Evolutionary conservation across 148 eudicot genomes (phyloP).

Genomic region (Fagopyrum esculentum): DNA sequence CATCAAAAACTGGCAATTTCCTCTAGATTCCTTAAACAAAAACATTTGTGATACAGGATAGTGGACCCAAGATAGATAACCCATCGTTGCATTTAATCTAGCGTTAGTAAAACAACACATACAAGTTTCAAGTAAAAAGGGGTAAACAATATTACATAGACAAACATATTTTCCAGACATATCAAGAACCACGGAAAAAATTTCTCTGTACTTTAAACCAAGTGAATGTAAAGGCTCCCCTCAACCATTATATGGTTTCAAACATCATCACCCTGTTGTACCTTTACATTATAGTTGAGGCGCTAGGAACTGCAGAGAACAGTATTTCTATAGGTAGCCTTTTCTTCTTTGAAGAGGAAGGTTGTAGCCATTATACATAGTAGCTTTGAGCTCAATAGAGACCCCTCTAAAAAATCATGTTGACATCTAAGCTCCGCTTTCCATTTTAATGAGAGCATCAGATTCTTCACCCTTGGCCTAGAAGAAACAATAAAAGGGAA

Average conservation of each 20-base stretch:
- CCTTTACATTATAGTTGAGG: neutral
- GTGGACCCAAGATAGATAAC: no score
- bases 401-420: neutral
- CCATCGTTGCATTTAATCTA: no score
- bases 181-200: no score
- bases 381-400: neutral
- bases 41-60: no score
- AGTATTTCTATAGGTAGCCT: neutral
- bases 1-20: no score
- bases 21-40: no score
- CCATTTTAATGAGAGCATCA: slow-evolving; percentile 57
- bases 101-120: neutral
- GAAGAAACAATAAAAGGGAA: slow-evolving; percentile 5
- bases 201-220: neutral
- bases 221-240: neutral
- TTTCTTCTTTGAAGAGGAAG: neutral
- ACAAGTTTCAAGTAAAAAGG: neutral
- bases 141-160: neutral
- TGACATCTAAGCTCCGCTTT: slow-evolving; percentile 40
- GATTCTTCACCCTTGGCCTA: slow-evolving; percentile 68
- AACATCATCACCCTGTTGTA: neutral
- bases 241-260: neutral
- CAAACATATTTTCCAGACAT: neutral
- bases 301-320: neutral
- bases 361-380: neutral